Conservation (phyloP, 2,329 filamentous ascomycete species). For the Lasiodiplodia hormozganensis region DNA sequence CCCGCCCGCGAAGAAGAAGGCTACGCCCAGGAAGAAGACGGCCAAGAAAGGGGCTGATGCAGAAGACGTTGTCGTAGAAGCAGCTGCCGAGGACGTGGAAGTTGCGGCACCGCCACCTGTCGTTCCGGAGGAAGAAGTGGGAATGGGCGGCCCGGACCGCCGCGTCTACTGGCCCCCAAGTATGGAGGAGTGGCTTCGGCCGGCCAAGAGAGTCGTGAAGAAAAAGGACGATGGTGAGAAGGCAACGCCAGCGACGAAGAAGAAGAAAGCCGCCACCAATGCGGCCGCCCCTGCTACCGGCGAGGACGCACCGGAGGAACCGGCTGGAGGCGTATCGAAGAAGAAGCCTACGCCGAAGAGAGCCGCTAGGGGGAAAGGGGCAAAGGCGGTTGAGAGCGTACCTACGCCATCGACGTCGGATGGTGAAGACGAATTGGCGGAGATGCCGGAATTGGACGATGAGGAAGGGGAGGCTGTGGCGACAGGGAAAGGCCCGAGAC, state of each 20-base stretch:
- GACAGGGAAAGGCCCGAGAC: neutral
- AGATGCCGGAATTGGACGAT: constrained; percentile 51
- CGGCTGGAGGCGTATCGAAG: constrained; percentile 29
- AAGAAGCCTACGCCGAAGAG: constrained; percentile 44
- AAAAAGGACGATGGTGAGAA: constrained; percentile 54
- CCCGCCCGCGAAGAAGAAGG: constrained; percentile 47
- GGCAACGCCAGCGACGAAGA: constrained; percentile 42
- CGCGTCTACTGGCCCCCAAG: constrained; percentile 90
- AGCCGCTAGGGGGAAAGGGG: constrained; percentile 30
- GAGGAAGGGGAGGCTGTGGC: constrained; percentile 32
- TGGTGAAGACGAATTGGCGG: constrained; percentile 30
- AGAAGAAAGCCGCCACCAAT: constrained; percentile 40
- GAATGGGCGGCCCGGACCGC: constrained; percentile 83
- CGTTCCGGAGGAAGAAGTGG: constrained; percentile 72
- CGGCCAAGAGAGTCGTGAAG: constrained; percentile 74
- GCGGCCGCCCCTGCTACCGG: neutral
- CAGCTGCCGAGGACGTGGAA: constrained; percentile 49
- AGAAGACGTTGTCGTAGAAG: constrained; percentile 50
- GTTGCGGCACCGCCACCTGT: constrained; percentile 42
- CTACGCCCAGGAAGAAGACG: constrained; percentile 52
- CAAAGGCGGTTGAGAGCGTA: constrained; percentile 43
- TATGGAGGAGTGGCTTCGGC: constrained; percentile 88
- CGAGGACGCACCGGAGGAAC: neutral
- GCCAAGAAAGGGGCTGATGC: constrained; percentile 45
- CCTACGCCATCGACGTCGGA: constrained; percentile 49